Percentiles rank a stretch among this genome's conserved stretches.
phyloP scores from a whole-genome alignment of 2,329 filamentous ascomycete genomes.

The Fusarium sp. region DNA sequence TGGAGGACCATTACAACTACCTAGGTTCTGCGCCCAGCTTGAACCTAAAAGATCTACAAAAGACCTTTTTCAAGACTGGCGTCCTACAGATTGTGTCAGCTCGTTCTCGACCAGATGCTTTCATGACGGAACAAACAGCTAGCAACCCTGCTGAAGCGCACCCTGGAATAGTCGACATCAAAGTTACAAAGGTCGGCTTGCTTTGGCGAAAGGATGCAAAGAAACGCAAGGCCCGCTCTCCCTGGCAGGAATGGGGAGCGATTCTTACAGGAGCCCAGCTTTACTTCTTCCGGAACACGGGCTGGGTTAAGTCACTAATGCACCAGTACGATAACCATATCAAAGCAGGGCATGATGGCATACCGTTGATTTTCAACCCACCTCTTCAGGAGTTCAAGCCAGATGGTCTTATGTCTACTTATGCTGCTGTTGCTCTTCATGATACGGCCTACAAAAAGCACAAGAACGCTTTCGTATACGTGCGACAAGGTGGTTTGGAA shows the following conservation, averaged over 20 bases:
- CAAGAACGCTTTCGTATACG: conserved; percentile 93
- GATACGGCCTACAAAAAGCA: conserved; percentile 93
- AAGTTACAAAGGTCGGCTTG: conserved; percentile 94
- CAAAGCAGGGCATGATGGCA: conserved; percentile 79
- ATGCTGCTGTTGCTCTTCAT: conserved; percentile 88
- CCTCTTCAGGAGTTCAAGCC: conserved; percentile 93
- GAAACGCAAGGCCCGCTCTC: conserved; percentile 92
- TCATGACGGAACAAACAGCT: conserved; percentile 88
- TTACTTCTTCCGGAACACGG: conserved; percentile 94
- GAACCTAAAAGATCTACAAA: conserved; percentile 85
- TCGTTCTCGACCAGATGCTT: conserved; percentile 92
- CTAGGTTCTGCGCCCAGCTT: conserved; percentile 80
- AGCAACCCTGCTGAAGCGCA: conserved; percentile 88
- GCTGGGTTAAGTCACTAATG: conserved; percentile 92
- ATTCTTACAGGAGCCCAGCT: conserved; percentile 96
- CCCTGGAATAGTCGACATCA: conserved; percentile 95
- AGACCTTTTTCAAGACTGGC: conserved; percentile 90
- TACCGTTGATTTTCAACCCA: conserved; percentile 89
- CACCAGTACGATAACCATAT: conserved; percentile 87
- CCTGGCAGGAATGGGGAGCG: conserved; percentile 99
- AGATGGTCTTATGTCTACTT: conserved; percentile 91
- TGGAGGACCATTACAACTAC: conserved; percentile 94
- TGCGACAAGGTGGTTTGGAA: conserved; percentile 86
- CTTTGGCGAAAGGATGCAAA: conserved; percentile 95
- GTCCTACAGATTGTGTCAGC: conserved; percentile 95